Evolutionary conservation across 768 basidiomycete species (phyloP), one percentile per base, ranked within the genome.

Genomic region (Trametopsis cervina): DNA sequence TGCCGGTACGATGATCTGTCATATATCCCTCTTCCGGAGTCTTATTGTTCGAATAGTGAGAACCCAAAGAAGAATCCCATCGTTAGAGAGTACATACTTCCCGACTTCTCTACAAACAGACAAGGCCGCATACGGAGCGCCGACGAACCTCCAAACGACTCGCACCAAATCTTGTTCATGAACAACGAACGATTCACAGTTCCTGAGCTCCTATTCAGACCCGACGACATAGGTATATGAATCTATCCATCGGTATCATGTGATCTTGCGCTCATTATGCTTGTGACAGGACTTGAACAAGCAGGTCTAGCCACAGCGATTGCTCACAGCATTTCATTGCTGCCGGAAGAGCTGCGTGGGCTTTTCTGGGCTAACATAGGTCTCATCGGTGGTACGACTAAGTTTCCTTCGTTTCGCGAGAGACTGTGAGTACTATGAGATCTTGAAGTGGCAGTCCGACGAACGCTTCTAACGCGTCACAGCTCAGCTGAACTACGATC

Each of bases 281-380:
- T 15, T 15, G 29, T 7, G 29, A 20, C 57, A 81, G 94, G 91
- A 5, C 64, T 97, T 36, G 77, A 83, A 10, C 93, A 96, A 60
- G 73, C 79, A 15, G 94, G 94, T 1, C 67, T 98, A 23, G 72
- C 89, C 27, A 76, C 75, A 47, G 80, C 83, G 10, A 79, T 97
- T 51, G 85, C 87, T 35, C 62, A 76, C 46, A 85, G 85, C 49
- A 91, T 98, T 59, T 71, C 76, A 0, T 66, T 76, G 24, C 78
- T 97, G 50, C 89, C 90, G 0, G 69, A 74, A 43, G 90, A 94
- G 57, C 57, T 94, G 21, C 89, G 83, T 55, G 93, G 90, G 26
- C 81, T 98, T 85, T 96, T 92, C 66, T 98, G 92, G 92, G 81
- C 81, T 26, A 90, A 97, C 63, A 92, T 98, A 52, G 88, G 87